A percentile compares a stretch with the other conserved stretches of the same genome.
Evolutionary conservation across 139 green algal species (phyloP).

Genomic region (Spirogloea muscicola): DNA sequence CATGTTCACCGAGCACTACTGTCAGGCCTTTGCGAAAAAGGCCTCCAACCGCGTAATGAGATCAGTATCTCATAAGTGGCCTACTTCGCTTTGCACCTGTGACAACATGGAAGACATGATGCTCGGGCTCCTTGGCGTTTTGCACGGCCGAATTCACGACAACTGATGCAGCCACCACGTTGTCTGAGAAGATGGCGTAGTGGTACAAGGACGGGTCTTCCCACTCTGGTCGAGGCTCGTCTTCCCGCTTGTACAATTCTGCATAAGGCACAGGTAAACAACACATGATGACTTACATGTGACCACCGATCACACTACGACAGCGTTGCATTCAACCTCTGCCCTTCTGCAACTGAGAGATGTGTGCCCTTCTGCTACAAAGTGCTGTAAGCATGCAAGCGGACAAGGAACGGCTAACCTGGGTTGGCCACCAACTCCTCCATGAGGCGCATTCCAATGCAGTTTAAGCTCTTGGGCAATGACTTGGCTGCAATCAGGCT

Average conservation of each 20-base stretch:
- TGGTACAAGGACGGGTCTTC: not conserved
- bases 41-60: too few species aligned
- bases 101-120: constrained; percentile 1
- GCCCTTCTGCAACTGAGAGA: too few species aligned
- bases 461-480: constrained; percentile 34
- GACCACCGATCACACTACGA: too few species aligned
- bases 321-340: too few species aligned
- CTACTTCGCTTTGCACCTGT: not conserved
- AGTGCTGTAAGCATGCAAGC: too few species aligned
- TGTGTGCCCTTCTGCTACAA: too few species aligned
- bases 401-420: not conserved
- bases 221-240: not conserved
- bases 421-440: not conserved
- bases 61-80: too few species aligned
- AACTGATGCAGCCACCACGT: constrained; percentile 4
- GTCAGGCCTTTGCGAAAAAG: too few species aligned
- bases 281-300: too few species aligned
- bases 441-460: constrained; percentile 17
- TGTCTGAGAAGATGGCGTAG: constrained; percentile 13
- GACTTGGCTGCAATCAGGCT: constrained; percentile 29
- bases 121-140: not conserved
- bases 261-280: too few species aligned
- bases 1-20: not conserved
- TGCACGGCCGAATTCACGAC: not conserved
- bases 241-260: not conserved